Base-by-base conservation (phyloP, 352 stramenopile species). In the Plasmopara halstedii region DNA sequence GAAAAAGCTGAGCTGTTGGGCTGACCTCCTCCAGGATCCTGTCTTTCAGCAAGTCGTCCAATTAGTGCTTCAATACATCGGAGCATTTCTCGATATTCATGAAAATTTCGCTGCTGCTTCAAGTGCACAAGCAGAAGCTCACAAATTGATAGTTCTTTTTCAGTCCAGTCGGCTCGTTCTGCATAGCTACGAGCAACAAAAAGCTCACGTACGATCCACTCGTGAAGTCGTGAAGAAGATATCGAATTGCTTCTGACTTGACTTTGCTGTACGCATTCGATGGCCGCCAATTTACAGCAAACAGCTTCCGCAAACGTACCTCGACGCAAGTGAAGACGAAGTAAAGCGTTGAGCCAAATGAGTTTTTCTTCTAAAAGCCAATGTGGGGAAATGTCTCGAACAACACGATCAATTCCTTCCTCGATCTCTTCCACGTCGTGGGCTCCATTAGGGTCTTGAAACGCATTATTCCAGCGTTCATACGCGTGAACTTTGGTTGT, bases 341-440 rank as follows among this genome's bases (percentile, higher is more conserved):
- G 37, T 18, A 90, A 42, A 3, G 75, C 73, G 42, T 82, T 62
- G 25, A 88, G 46, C 71, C 77, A 87, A 15, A 64, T 47, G 8
- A 62, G 56, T 35, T 86, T 85, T n/a, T 83, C 69, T 0, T 74
- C 54, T 20, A 81, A 21, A 2, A 86, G 58, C 64, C 70, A 83
- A 31, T 71, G 57, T 0, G 58, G 41, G 1, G 75, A 85, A n/a
- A 90, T 71, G 11, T 70, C 65, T 9, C 72, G 49, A 8, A 73
- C 46, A 9, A 88, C 45, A 1, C 52, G 51, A 23, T 73, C 62
- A 1, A 86, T 19, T 0, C 55, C 79, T 53, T 90, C 75, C 62
- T 86, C 71, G n/a, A 90, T 66, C 15, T 70, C 69, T 47, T 90
- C 78, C 7, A 60, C 63, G 35, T 86, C 72, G 6, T 67, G 40